Conservation (phyloP, 2,329 filamentous ascomycete genomes). For the Didymella sp. region DNA sequence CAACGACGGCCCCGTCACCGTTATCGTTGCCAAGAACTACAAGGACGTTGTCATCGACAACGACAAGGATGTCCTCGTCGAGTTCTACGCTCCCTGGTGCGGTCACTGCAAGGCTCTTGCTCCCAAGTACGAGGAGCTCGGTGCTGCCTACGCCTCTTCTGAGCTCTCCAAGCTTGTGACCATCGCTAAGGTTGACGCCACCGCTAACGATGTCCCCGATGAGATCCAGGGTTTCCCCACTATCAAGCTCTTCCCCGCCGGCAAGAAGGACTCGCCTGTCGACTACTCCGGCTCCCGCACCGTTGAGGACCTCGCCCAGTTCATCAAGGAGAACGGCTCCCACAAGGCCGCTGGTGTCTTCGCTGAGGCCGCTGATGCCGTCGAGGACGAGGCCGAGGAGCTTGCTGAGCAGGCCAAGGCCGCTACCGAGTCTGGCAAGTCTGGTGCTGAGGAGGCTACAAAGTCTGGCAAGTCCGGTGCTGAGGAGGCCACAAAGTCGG, state of each 20-base stretch:
- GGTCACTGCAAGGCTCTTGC: conserved; percentile 74
- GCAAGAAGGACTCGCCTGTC: conserved; percentile 81
- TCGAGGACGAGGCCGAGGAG: conserved; percentile 53
- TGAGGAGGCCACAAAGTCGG: neutral
- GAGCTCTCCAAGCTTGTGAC: conserved; percentile 65
- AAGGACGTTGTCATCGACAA: conserved; percentile 89
- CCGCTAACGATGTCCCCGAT: conserved; percentile 93
- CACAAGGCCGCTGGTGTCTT: conserved; percentile 75
- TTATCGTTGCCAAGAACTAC: conserved; percentile 94
- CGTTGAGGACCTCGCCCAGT: conserved; percentile 87
- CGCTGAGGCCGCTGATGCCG: conserved; percentile 62
- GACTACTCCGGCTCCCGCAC: conserved; percentile 89
- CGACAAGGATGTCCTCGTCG: conserved; percentile 93
- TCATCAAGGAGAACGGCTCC: conserved; percentile 95
- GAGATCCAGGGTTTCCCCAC: conserved; percentile 98
- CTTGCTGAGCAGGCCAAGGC: conserved; percentile 51
- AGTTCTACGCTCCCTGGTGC: conserved; percentile 95
- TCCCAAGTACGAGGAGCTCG: conserved; percentile 72
- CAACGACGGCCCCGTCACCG: conserved; percentile 85
- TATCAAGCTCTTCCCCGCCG: conserved; percentile 96
- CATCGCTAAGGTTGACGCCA: conserved; percentile 93
- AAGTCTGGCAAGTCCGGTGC: conserved; percentile 59
- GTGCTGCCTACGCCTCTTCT: conserved; percentile 60
- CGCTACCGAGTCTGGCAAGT: conserved; percentile 48
- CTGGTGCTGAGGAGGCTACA: conserved; percentile 47